These are phyloP conservation scores for Thermochaetoides thermophila DNA, from an alignment of 495 filamentous ascomycete species.

Conservation along the genomic window DNA sequence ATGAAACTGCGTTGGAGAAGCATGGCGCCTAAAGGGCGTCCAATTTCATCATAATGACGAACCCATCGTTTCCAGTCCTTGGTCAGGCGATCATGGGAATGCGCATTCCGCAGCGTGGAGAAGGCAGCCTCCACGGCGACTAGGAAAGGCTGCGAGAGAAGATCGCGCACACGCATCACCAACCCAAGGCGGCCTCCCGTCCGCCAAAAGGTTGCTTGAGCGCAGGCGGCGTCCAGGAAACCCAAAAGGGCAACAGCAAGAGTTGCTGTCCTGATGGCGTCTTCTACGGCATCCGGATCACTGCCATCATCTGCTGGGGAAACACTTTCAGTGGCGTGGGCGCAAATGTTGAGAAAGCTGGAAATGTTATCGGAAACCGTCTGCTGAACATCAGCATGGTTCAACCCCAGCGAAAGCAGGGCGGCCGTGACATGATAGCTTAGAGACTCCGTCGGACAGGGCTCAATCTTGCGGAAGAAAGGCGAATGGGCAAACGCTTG, in stretches of 20 bases:
- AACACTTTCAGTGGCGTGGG: conserved; percentile 29
- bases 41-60: conserved; percentile 64
- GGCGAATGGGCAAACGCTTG: conserved; percentile 69
- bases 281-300: conserved; percentile 40
- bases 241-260: conserved; percentile 72
- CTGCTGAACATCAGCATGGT: conserved; percentile 49
- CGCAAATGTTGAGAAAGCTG: conserved; percentile 52
- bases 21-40: conserved; percentile 82
- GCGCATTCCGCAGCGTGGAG: conserved; percentile 59
- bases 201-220: conserved; percentile 65
- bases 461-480: conserved; percentile 64
- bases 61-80: conserved; percentile 72
- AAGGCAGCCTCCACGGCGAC: conserved; percentile 74
- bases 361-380: conserved; percentile 44
- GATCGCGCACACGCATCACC: conserved; percentile 48
- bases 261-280: conserved; percentile 51
- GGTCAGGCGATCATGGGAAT: conserved; percentile 33
- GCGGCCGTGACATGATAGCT: conserved; percentile 64
- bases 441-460: conserved; percentile 80
- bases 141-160: conserved; percentile 71
- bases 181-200: conserved; percentile 53
- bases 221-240: conserved; percentile 67
- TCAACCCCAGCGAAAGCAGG: conserved; percentile 59
- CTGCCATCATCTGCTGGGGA: conserved; percentile 35
- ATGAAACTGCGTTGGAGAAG: conserved; percentile 75